A percentile compares a stretch with the other conserved stretches of the same genome.
Conservation (phyloP, 1,284 basidiomycete genomes). For the Hortiboletus rubellus region DNA sequence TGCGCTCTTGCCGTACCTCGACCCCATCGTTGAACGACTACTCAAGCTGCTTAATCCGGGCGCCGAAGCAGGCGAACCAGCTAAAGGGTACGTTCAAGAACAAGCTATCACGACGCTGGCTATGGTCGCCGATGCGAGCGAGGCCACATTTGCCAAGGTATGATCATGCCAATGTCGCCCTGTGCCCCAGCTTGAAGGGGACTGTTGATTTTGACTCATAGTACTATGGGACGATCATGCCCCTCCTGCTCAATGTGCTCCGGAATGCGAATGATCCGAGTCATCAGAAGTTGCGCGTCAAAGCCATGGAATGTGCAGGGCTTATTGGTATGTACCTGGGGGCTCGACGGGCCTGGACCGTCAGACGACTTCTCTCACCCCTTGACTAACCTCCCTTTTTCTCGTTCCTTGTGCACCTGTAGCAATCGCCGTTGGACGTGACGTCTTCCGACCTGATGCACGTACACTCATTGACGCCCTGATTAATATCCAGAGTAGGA, state of each 20-base stretch:
- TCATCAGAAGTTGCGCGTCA: constrained; percentile 67
- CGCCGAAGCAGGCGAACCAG: constrained; percentile 36
- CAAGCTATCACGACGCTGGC: constrained; percentile 81
- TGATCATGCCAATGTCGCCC: background rate
- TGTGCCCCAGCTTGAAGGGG: background rate
- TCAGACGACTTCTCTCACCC: background rate
- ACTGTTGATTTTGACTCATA: constrained; percentile 26
- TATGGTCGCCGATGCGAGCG: constrained; percentile 82
- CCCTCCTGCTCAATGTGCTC: constrained; percentile 68
- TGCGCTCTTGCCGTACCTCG: constrained; percentile 71
- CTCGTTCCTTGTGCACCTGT: background rate
- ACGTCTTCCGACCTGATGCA: constrained; percentile 75
- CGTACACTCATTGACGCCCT: constrained; percentile 69
- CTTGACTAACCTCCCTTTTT: background rate
- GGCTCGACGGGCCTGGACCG: background rate
- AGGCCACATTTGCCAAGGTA: constrained; percentile 68
- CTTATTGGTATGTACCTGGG: constrained; percentile 57
- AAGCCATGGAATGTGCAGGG: constrained; percentile 86
- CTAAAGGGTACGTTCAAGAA: constrained; percentile 72
- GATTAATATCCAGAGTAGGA: constrained; percentile 75
- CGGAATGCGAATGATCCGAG: constrained; percentile 65
- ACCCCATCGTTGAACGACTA: constrained; percentile 72
- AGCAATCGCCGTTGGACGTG: constrained; percentile 82
- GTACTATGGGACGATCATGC: constrained; percentile 78
- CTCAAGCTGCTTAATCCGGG: constrained; percentile 61